Evolutionary conservation across 2,329 filamentous ascomycete species (phyloP).

Genomic region (Phyllosticta citriasiana): DNA sequence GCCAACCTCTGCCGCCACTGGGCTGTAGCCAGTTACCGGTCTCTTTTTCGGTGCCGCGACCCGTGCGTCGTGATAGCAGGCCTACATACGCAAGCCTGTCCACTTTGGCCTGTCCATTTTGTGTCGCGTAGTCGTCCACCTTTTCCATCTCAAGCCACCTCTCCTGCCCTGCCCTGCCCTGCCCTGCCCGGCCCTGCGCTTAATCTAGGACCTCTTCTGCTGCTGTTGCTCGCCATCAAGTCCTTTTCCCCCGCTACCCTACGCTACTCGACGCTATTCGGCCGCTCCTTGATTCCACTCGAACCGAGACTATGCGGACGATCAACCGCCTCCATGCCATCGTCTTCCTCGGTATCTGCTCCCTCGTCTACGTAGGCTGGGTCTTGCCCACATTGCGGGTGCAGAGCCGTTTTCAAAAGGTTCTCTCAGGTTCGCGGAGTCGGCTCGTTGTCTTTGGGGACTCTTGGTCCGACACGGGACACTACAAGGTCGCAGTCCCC

Average conservation of each 20-base stretch:
- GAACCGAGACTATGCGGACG: conserved; percentile 20
- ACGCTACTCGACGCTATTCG: not conserved
- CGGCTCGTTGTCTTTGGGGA: conserved; percentile 30
- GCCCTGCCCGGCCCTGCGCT: not conserved
- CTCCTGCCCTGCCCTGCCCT: not conserved
- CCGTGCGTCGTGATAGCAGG: not conserved
- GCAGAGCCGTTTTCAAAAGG: conserved; percentile 19
- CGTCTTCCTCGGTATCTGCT: conserved; percentile 17
- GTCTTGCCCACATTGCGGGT: conserved; percentile 19
- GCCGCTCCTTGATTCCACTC: not conserved
- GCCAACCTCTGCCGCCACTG: not conserved
- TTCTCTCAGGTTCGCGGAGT: conserved; percentile 20
- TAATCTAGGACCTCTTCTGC: not conserved
- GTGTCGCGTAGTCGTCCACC: not conserved
- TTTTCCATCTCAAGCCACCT: not conserved
- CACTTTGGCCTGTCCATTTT: not conserved
- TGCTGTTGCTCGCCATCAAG: no score
- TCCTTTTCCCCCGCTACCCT: not conserved
- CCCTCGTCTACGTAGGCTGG: conserved; percentile 24
- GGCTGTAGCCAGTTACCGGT: not conserved
- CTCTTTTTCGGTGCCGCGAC: not conserved
- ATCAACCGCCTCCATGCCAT: conserved; percentile 22
- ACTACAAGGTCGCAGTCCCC: conserved; percentile 24
- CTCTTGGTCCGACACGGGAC: conserved; percentile 29
- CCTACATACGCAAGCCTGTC: not conserved